A percentile compares a stretch with the other conserved stretches of the same genome.
phyloP scores from a whole-genome alignment of 441 rosid species.

The Populus trichocarpa region DNA sequence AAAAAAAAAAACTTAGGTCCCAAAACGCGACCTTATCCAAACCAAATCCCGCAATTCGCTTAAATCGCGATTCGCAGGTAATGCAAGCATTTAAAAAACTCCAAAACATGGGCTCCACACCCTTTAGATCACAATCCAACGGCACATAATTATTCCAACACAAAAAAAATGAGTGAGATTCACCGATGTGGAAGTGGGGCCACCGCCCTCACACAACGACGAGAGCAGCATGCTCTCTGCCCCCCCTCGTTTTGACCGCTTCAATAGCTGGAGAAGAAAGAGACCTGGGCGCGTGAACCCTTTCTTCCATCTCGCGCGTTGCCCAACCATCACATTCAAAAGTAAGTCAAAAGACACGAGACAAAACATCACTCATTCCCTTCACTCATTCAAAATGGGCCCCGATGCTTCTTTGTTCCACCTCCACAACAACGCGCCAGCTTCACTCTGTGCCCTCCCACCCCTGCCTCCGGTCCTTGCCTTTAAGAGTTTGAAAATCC shows the following conservation, averaged over 20 bases:
- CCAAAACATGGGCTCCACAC: neutral
- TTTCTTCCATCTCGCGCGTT: conserved; percentile 1
- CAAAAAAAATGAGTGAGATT: neutral
- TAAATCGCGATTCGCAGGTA: neutral
- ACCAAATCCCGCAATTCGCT: neutral
- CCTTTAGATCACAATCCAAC: conserved; percentile 1
- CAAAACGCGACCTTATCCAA: neutral
- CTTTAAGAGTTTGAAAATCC: neutral
- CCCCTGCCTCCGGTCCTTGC: neutral
- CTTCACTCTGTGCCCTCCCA: neutral
- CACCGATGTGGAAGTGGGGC: conserved; percentile 9
- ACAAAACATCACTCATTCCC: neutral
- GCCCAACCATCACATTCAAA: neutral
- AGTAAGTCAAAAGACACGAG: neutral
- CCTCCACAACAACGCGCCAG: neutral
- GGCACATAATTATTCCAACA: neutral
- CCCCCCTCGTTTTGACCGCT: neutral
- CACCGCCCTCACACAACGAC: conserved; percentile 2
- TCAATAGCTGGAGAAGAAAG: neutral
- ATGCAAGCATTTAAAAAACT: neutral
- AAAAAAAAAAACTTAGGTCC: neutral
- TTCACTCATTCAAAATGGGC: neutral
- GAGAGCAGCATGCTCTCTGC: conserved; percentile 3
- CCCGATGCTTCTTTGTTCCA: neutral
- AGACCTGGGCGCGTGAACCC: conserved; percentile 10